Evolutionary conservation across 257 asterid species (phyloP), one percentile per base, ranked within the genome.

Genomic region (Solanum lycopersicoides): DNA sequence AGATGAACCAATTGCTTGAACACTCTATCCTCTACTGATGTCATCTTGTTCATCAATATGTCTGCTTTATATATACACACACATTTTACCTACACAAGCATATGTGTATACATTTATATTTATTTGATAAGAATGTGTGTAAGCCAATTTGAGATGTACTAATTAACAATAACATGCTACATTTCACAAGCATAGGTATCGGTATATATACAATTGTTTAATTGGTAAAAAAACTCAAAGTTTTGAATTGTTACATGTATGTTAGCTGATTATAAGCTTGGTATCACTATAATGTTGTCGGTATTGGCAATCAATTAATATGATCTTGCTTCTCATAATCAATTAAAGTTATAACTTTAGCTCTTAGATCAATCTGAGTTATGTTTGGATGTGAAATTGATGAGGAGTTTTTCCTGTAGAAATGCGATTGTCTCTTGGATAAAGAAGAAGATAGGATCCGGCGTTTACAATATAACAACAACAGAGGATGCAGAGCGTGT

Each of bases 361-460:
- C 50, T 23, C 4, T 47, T 28, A 65, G 53, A 80, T 80, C 44
- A 80, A 30, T 28, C 68, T 45, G 68, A 16, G 42, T 41, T 66
- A 6, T 35, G 37, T 4, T 37, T 37, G 39, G 39, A 37, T 37
- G 39, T 37, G 15, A 83, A 35, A 63, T 32, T 53, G 30, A 60
- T 35, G 37, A 82, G 74, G 21, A 83, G 7, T 9, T 87, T 90
- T 10, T 89, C 42, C 74, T 93, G 91, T 91, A 96, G 99, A 89
- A 96, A 93, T 87, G 96, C 95, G 44, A 95, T 96, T 75, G 95
- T 95, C 56, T 88, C 95, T 88, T 96, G 99, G 99, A 88, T 96
- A 92, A 95, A 88, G 94, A 96, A 94, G 93, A 96, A 94, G 94
- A 92, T 86, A 20, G 98, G 98, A 65, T 98, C 96, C 12, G 93